Evolutionary conservation across 352 stramenopile genomes (phyloP), one percentile per base, ranked within the genome.

Genomic region (Globisporangium nagaii): DNA sequence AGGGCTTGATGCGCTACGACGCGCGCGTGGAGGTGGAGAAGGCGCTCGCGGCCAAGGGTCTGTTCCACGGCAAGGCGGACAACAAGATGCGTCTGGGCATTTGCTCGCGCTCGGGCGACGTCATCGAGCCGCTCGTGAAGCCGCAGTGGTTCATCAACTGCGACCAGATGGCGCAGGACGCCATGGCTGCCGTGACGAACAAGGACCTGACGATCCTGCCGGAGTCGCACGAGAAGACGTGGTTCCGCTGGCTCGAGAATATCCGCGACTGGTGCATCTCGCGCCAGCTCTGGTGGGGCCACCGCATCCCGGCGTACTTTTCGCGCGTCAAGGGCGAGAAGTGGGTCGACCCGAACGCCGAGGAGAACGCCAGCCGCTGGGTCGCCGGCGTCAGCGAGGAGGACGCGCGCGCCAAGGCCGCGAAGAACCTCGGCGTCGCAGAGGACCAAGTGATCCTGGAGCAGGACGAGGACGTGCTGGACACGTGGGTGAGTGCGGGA

Each of bases 191-290:
- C 13, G 85, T 95, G 30, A 86, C 74, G 1, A 85, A 80, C 51
- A 90, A 91, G 58, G 75, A 92, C n/a, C 66, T 95, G 5, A 85
- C 45, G 53, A 92, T 95, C 56, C 51, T 93, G 24, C 85, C 85
- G 0, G 81, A 89, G 59, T 72, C 68, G 2, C 85, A 95, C 71
- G 95, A 99, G 71, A 98, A 98, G 65, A 98, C 91, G 39, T 97
- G 93, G 89, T 95, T 97, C 63, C 95, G 96, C 53, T 99, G 96
- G 95, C 81, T 99, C 19, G 93, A 97, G 43, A 98, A 98, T 67
- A 98, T 98, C 66, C 94, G 97, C 60, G 97, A 99, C 77, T 99
- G 97, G 97, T 99, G 97, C 75, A 95, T 99, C 37, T 99, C 93
- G 28, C 84, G 97, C 53, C 97, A 99, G 72, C 73, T 99, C 30